Evolutionary conservation across 2,329 filamentous ascomycete species (phyloP).

Genomic region (Aureobasidium subglaciale): DNA sequence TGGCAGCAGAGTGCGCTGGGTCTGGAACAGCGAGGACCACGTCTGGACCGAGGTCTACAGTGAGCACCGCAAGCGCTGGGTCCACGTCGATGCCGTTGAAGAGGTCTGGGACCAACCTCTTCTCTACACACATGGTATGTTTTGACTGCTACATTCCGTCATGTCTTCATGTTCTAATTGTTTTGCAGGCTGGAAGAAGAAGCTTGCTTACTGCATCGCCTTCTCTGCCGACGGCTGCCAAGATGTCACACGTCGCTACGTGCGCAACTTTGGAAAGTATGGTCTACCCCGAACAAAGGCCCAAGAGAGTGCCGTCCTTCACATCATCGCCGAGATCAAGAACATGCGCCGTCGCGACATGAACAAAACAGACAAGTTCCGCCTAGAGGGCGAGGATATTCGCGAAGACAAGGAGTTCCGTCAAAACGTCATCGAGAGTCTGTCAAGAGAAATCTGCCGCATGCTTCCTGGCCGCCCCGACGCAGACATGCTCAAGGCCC

Average conservation of each 20-base stretch:
- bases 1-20: slow-evolving; percentile 86
- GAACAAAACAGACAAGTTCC: slow-evolving; percentile 76
- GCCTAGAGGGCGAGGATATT: slow-evolving; percentile 72
- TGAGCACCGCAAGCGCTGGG: slow-evolving; percentile 84
- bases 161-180: slow-evolving; percentile 17
- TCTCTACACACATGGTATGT: slow-evolving; percentile 75
- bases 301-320: slow-evolving; percentile 82
- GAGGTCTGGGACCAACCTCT: slow-evolving; percentile 92
- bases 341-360: slow-evolving; percentile 75
- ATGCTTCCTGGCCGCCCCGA: slow-evolving; percentile 52
- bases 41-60: slow-evolving; percentile 98
- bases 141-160: not conserved
- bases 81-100: slow-evolving; percentile 94
- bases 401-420: slow-evolving; percentile 69
- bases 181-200: slow-evolving; percentile 73
- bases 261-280: slow-evolving; percentile 62
- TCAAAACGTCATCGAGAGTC: slow-evolving; percentile 64
- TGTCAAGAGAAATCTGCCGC: slow-evolving; percentile 65
- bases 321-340: slow-evolving; percentile 88
- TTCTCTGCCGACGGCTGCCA: slow-evolving; percentile 82
- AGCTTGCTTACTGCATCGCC: slow-evolving; percentile 93
- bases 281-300: slow-evolving; percentile 70
- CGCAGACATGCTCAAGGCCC: slow-evolving; percentile 41
- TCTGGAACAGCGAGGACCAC: slow-evolving; percentile 97
- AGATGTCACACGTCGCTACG: slow-evolving; percentile 61